Evolutionary conservation across 2,329 filamentous ascomycete species (phyloP), one percentile per base, ranked within the genome.

Genomic region (Fusarium abutilonis): DNA sequence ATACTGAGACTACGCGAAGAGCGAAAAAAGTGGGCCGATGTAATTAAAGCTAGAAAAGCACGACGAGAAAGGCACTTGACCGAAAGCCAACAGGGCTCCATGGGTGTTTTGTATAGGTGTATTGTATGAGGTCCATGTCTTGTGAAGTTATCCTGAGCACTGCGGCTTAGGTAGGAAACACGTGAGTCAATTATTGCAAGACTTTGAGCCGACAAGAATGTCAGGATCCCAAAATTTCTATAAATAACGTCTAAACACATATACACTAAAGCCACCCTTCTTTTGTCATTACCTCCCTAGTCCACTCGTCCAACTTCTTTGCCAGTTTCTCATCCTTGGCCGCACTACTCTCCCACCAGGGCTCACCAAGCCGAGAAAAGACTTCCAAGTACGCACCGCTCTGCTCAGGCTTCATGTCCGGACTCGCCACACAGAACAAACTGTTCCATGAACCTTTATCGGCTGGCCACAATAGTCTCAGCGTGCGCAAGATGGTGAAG

Each of bases 371-470:
- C 2, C 64, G 42, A 9, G 46, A 29, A 1, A 21, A 60, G 2
- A 60, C 51, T 4, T 68, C 51, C 14, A 68, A 28, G 9, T 68
- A 68, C 3, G 41, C 32, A 0, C 65, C 65, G 15, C 65, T 58
- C 31, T 68, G 59, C 1, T 53, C 42, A 1, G 41, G 35, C n/a
- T 53, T 58, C 54, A 68, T 61, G 3, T 64, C 48, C 0, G 8
- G 47, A 10, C 65, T 54, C 0, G 65, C 65, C 0, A 39, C 62
- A 11, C 65, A 68, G 21, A 58, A 68, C 8, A 68, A 6, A 5
- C 50, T 66, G 7, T 58, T 68, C 65, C 64, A 68, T 0, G 65
- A 68, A 0, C 65, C 66, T 4, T 51, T 46, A 1, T 68, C 66
- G 0, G 56, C 65, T 15, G 44, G 14, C 48, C 45, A 52, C 0